Evolutionary conservation across 1,139 yeast species (phyloP).

Genomic region (Eremothecium coryli): DNA sequence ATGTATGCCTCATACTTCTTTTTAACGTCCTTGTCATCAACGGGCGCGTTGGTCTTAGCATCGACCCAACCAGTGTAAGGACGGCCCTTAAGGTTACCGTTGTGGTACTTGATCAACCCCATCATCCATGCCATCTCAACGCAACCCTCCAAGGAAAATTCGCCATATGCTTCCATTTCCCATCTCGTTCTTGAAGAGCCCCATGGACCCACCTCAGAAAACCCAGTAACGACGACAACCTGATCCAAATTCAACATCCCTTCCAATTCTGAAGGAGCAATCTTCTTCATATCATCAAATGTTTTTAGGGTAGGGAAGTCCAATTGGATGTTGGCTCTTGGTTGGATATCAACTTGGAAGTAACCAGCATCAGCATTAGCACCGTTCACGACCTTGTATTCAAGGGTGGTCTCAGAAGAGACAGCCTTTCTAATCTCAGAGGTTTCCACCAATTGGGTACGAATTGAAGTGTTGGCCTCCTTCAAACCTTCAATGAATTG

Average conservation of each 20-base stretch:
- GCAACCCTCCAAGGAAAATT: slow-evolving; percentile 95
- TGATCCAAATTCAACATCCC: slow-evolving; percentile 88
- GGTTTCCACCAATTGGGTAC: slow-evolving; percentile 73
- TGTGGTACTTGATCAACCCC: slow-evolving; percentile 93
- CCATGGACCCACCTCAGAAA: slow-evolving; percentile 98
- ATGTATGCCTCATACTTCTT: slow-evolving; percentile 80
- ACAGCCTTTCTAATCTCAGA: slow-evolving; percentile 95
- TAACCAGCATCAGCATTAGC: slow-evolving; percentile 81
- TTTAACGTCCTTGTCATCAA: slow-evolving; percentile 91
- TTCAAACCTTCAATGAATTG: slow-evolving; percentile 88
- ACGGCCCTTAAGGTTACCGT: slow-evolving; percentile 83
- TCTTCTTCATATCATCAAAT: slow-evolving; percentile 60
- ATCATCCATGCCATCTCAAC: slow-evolving; percentile 99
- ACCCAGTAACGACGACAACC: slow-evolving; percentile 92
- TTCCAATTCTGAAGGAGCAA: slow-evolving; percentile 65
- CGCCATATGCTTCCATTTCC: slow-evolving; percentile 97
- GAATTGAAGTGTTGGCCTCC: slow-evolving; percentile 72
- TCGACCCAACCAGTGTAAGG: slow-evolving; percentile 95
- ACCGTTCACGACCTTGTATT: slow-evolving; percentile 88
- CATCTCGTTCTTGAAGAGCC: slow-evolving; percentile 98
- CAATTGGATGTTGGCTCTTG: slow-evolving; percentile 91
- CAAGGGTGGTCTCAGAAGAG: slow-evolving; percentile 84
- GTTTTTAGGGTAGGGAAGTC: slow-evolving; percentile 84
- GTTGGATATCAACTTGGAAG: slow-evolving; percentile 52
- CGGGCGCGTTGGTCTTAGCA: slow-evolving; percentile 84